Evolutionary conservation across 164 flowering plant species (phyloP), one percentile per base, ranked within the genome.

Genomic region (Nelumbo lutea): DNA sequence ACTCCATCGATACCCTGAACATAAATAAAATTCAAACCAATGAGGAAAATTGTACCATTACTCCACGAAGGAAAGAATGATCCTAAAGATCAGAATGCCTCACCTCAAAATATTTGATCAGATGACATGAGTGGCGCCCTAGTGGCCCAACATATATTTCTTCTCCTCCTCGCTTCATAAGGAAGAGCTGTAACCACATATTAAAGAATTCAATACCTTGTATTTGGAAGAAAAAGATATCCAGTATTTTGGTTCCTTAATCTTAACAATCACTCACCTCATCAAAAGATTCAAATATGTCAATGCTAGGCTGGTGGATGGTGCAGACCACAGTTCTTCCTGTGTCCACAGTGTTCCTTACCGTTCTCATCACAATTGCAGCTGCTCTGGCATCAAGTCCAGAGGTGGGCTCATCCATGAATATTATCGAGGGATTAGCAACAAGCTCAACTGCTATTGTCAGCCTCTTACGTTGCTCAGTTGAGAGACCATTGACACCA

Each of bases 361-460:
- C 88, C 2, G 86, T 77, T 80, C 88, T 85, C 86, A 85, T 80
- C 8, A 85, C 88, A 73, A 83, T 81, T 3, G 86, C 83, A 0
- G 88, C 86, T 3, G 86, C 85, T 66, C 88, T 77, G 2, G 88
- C 86, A 78, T 85, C 88, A 10, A 85, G 81, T 14, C 88, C 88
- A 15, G 88, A 83, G 4, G 88, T 83, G 41, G 88, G 86, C 69
- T 85, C 89, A 61, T 85, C 89, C 87, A 85, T 82, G 75, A 83
- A 85, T 44, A 85, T 80, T 48, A 84, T 81, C 14, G 88, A 83
- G 5, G 88, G 88, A 53, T 84, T 84, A 4, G 88, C 83, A 2
- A 85, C 87, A 40, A 85, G 88, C 74, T 85, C 88, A n/a, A 85
- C 85, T 2, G 86, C 86, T 56, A 85, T 82, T 14, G 86, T 85